Conservation (phyloP, 441 rosid species). For the Omphalea diandra region DNA sequence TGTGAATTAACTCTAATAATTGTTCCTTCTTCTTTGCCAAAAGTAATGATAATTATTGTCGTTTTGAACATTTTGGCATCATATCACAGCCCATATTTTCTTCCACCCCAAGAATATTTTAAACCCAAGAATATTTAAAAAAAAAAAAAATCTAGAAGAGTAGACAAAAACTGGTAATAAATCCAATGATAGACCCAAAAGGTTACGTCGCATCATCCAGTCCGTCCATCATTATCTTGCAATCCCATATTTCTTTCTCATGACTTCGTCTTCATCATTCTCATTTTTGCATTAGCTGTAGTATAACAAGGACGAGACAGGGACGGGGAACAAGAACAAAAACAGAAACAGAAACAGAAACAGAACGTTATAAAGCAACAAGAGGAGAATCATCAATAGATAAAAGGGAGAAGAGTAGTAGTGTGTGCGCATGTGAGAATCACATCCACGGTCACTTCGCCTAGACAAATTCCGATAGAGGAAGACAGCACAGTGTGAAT, state of each 20-base stretch:
- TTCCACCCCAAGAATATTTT: neutral
- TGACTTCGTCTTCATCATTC: no score
- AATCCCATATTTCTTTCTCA: slow-evolving; percentile 10
- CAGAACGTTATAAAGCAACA: neutral
- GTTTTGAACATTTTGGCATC: no score
- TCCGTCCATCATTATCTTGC: slow-evolving; percentile 37
- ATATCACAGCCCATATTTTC: no score
- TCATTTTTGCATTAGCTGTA: neutral
- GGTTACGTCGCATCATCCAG: slow-evolving; percentile 31
- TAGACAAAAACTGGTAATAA: neutral
- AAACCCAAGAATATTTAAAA: neutral
- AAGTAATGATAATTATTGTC: no score
- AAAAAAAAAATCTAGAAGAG: neutral
- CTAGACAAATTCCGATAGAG: neutral
- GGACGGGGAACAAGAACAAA: no score
- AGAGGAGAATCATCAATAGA: neutral
- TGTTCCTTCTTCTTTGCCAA: no score
- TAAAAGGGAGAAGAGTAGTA: neutral
- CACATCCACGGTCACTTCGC: neutral
- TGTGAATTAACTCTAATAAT: no score
- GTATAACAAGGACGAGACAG: neutral
- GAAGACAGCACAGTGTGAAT: no score
- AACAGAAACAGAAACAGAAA: no score
- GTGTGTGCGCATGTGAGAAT: slow-evolving; percentile 5
- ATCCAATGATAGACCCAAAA: slow-evolving; percentile 24